These are phyloP conservation scores for Nemania diffusa DNA, from an alignment of 2,329 filamentous ascomycete species.

Conservation along the genomic window DNA sequence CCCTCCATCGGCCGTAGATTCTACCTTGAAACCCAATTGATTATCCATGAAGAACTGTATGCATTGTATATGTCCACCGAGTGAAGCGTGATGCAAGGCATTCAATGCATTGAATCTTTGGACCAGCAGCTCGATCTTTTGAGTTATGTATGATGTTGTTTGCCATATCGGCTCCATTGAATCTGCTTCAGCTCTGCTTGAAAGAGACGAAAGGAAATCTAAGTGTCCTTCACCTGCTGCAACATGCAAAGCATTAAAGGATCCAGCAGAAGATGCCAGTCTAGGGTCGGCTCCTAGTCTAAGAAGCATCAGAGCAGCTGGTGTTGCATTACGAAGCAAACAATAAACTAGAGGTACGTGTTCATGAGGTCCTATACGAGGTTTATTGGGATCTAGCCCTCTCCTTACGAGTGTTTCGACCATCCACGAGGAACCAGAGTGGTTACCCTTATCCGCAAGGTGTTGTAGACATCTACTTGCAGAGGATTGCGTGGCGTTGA, in stretches of 20 bases:
- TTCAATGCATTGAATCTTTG: neutral
- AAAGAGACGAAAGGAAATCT: conserved; percentile 1
- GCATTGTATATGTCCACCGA: neutral
- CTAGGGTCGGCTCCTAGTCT: conserved; percentile 18
- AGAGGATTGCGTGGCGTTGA: neutral
- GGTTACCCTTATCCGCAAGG: neutral
- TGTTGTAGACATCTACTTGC: neutral
- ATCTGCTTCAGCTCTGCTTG: neutral
- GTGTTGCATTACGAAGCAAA: neutral
- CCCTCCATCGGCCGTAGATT: neutral
- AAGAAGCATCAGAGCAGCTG: conserved; percentile 13
- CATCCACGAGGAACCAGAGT: conserved; percentile 13
- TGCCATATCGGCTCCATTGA: neutral
- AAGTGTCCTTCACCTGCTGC: neutral
- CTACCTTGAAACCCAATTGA: neutral
- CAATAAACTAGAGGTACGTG: neutral
- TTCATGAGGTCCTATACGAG: neutral
- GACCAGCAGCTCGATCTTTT: neutral
- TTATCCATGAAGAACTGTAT: conserved; percentile 14
- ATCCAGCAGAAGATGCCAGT: no score
- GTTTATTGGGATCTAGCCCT: conserved; percentile 17
- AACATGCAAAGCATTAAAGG: conserved; percentile 5
- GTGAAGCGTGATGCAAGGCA: conserved; percentile 2
- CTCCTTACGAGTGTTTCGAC: conserved; percentile 3
- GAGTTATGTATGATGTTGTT: neutral